These are phyloP conservation scores for Pleurotus giganteus DNA, from an alignment of 768 basidiomycete species.

Conservation along the genomic window DNA sequence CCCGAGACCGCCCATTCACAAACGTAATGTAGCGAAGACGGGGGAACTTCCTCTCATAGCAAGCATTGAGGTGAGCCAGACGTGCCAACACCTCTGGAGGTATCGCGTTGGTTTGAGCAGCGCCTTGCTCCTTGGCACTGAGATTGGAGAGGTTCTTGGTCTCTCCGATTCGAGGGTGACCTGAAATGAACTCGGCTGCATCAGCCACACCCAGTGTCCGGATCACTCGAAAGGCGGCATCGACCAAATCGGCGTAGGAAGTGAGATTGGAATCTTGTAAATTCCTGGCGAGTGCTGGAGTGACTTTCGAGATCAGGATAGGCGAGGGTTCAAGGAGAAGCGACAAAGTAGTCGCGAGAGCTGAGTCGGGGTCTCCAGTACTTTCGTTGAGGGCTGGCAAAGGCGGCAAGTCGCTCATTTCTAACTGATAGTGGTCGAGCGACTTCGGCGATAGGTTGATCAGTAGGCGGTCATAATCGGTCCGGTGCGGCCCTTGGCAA, in stretches of 20 bases:
- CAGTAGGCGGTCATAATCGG: not conserved
- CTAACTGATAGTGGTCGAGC: not conserved
- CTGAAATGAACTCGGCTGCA: constrained; percentile 68
- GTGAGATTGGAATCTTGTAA: constrained; percentile 22
- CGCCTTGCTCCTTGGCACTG: constrained; percentile 80
- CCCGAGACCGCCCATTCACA: constrained; percentile 79
- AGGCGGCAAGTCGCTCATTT: constrained; percentile 21
- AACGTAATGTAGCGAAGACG: constrained; percentile 89
- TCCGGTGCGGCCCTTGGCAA: constrained; percentile 2
- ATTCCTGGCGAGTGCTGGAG: constrained; percentile 42
- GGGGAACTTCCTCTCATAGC: constrained; percentile 72
- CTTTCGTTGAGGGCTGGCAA: constrained; percentile 30
- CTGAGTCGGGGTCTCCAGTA: constrained; percentile 29
- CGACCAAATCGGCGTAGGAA: constrained; percentile 57
- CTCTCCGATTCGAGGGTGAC: constrained; percentile 90
- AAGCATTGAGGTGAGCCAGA: constrained; percentile 70
- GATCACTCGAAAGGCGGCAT: constrained; percentile 47
- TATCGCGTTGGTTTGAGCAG: constrained; percentile 41
- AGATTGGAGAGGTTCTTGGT: constrained; percentile 68
- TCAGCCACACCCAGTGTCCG: constrained; percentile 47
- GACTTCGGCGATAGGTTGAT: not conserved
- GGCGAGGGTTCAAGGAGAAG: constrained; percentile 53
- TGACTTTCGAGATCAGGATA: constrained; percentile 44
- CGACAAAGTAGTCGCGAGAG: constrained; percentile 29
- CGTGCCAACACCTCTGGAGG: constrained; percentile 73